Evolutionary conservation across 805 yeast genomes (phyloP), one percentile per base, ranked within the genome.

Genomic region (Candida loeiensis): DNA sequence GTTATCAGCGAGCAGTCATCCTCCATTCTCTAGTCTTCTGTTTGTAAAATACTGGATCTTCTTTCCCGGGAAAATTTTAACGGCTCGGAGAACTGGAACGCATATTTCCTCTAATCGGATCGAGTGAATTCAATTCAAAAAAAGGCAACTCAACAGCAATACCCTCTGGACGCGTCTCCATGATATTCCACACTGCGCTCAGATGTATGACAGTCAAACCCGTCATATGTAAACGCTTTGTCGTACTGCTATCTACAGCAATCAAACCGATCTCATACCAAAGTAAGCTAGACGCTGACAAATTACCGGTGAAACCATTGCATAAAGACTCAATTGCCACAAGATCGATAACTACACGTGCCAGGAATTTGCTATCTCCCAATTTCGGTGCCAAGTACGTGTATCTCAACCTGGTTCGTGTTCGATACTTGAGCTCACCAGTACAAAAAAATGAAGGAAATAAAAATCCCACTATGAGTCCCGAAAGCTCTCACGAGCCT

Each of bases 161-260:
- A 13, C 16, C n/a, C n/a, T 11, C 17, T 13, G 13, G 14, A 27
- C 6, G 31, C 13, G 31, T 15, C 13, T 30, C 4, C n/a, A 30
- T 30, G 33, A 30, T 30, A 16, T 30, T 21, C 6, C 20, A 6
- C 21, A 16, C 18, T 17, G 11, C 13, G 4, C 13, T 18, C 33
- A 30, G 33, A 30, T 30, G 33, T 18, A 13, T 30, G 21, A 21
- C 33, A 30, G n/a, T n/a, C n/a, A n/a, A n/a, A n/a, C n/a, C n/a
- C n/a, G n/a, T n/a, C n/a, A n/a, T n/a, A 11, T 25, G 5, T 25
- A 25, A 13, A 15, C 31, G 31, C 31, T 27, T 5, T 14, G 6
- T 27, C 9, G 31, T 16, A 15, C 11, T 15, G 31, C 9, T 13
- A 14, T 27, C 17, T 27, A 11, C 17, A 11, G 17, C 31, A 4